Conservation (phyloP, 768 basidiomycete species). For the Suillus lakei region DNA sequence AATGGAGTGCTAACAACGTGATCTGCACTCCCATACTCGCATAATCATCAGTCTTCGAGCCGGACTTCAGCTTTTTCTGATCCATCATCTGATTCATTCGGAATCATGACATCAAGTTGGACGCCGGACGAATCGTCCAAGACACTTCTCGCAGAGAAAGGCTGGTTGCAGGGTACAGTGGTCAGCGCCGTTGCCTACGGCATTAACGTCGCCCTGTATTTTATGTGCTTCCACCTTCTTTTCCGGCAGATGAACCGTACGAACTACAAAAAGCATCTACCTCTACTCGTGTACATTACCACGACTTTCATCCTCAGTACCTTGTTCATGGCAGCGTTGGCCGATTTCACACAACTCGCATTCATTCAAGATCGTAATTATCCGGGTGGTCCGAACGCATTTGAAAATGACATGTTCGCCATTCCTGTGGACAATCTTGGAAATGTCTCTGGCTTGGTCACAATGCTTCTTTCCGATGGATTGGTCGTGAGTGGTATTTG, state of each 20-base stretch:
- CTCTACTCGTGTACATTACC: conserved; percentile 8
- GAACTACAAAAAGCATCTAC: background rate
- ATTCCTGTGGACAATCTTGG: conserved; percentile 22
- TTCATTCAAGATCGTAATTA: conserved; percentile 39
- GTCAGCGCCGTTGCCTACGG: conserved; percentile 21
- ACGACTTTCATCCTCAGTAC: conserved; percentile 23
- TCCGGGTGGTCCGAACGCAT: conserved; percentile 35
- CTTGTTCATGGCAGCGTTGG: conserved; percentile 19
- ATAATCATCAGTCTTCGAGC: no score
- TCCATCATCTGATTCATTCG: background rate
- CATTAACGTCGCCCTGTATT: conserved; percentile 9
- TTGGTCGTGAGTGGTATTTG: conserved; percentile 18
- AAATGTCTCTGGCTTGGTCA: conserved; percentile 16
- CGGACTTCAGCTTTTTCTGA: background rate
- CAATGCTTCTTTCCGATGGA: conserved; percentile 22
- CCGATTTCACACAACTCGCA: conserved; percentile 29
- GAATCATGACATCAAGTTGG: conserved; percentile 5
- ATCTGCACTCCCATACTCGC: no score
- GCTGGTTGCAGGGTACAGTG: background rate
- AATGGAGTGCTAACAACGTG: no score
- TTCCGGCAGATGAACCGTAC: background rate
- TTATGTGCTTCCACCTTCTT: conserved; percentile 9
- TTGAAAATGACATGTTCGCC: conserved; percentile 23
- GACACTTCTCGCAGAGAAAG: background rate
- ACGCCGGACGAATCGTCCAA: background rate